Conservation (phyloP, 2,329 filamentous ascomycete species). For the Cephalotrichum gorgonifer region DNA sequence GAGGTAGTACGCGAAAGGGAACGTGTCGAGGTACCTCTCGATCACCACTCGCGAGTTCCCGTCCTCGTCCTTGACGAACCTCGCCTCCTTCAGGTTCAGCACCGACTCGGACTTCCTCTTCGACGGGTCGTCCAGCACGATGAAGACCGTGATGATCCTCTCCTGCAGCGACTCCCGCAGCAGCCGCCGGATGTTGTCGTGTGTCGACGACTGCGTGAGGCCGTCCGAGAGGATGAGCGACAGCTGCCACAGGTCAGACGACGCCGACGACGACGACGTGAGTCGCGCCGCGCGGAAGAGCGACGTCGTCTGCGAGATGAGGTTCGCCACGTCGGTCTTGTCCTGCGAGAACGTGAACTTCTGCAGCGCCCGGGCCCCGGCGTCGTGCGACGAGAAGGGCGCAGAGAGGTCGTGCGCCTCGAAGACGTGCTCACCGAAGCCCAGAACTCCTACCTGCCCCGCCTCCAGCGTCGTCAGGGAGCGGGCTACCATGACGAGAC, state of each 20-base stretch:
- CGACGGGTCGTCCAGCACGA: conserved; percentile 69
- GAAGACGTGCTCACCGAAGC: conserved; percentile 76
- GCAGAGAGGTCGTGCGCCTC: conserved; percentile 75
- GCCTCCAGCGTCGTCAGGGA: conserved; percentile 87
- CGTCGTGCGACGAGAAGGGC: conserved; percentile 55
- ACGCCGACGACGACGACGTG: conserved; percentile 32
- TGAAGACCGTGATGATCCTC: conserved; percentile 95
- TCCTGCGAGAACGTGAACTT: conserved; percentile 78
- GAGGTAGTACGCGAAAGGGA: conserved; percentile 95
- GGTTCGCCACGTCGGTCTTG: conserved; percentile 71
- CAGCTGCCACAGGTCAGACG: conserved; percentile 91
- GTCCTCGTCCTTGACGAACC: conserved; percentile 58
- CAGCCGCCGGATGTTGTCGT: conserved; percentile 71
- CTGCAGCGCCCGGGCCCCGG: conserved; percentile 17
- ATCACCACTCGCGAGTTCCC: conserved; percentile 63
- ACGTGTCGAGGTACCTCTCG: conserved; percentile 85
- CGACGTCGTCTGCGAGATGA: conserved; percentile 69
- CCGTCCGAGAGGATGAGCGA: conserved; percentile 90
- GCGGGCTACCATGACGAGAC: conserved; percentile 81
- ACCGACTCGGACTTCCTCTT: conserved; percentile 49
- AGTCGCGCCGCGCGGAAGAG: conserved; percentile 70
- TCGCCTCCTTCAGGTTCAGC: conserved; percentile 77
- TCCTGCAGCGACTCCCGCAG: conserved; percentile 85
- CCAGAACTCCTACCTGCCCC: conserved; percentile 82
- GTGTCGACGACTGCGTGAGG: conserved; percentile 70